These are phyloP conservation scores for Brasilioporus rufonigricans DNA, from an alignment of 768 basidiomycete species.

Conservation along the genomic window DNA sequence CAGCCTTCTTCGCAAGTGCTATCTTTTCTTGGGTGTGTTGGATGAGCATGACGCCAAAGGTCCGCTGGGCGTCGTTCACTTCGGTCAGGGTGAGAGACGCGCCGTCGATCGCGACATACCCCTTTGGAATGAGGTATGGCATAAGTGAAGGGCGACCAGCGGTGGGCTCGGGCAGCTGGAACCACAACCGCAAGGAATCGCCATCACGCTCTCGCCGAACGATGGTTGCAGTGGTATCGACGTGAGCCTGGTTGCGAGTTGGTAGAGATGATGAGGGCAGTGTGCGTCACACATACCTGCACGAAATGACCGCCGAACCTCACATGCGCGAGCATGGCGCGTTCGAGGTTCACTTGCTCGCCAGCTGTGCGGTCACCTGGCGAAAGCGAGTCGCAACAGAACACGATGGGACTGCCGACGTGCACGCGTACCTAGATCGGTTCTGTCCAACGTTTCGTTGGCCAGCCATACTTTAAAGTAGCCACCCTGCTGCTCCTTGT, in stretches of 20 bases:
- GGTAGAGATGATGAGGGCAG: background rate
- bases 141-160: constrained; percentile 60
- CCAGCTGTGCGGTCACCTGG: constrained; percentile 77
- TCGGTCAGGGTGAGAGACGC: constrained; percentile 87
- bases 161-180: constrained; percentile 68
- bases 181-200: constrained; percentile 82
- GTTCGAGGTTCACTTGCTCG: constrained; percentile 86
- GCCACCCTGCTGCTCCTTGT: constrained; percentile 56
- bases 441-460: constrained; percentile 89
- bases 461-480: constrained; percentile 95
- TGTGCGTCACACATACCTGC: constrained; percentile 55
- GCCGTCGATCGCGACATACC: constrained; percentile 93
- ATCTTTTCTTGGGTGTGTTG: constrained; percentile 90
- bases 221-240: constrained; percentile 85
- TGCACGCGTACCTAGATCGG: constrained; percentile 70
- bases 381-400: constrained; percentile 4
- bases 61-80: constrained; percentile 59
- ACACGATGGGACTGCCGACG: background rate
- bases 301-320: constrained; percentile 98
- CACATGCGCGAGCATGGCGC: constrained; percentile 89
- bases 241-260: constrained; percentile 67
- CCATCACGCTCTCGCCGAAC: constrained; percentile 68
- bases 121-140: constrained; percentile 87
- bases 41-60: constrained; percentile 93
- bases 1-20: constrained; percentile 67